Conservation (phyloP, 2,329 filamentous ascomycete species). For the Ophiosphaerella narmari region DNA sequence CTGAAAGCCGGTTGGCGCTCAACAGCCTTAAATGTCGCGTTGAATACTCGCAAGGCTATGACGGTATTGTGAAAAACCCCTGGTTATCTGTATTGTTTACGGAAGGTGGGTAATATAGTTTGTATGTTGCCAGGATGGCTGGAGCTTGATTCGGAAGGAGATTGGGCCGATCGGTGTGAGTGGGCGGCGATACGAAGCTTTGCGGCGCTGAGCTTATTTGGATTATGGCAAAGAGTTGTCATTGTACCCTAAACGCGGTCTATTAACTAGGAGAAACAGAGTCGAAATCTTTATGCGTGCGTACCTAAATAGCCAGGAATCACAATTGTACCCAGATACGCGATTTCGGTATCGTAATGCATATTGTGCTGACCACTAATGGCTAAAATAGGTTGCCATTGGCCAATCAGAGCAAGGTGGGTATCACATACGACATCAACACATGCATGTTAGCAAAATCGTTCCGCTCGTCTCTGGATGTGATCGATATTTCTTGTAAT, state of each 20-base stretch:
- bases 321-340: background rate
- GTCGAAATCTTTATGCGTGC: no score
- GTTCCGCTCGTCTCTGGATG: no score
- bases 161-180: conserved; percentile 20
- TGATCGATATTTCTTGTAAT: no score
- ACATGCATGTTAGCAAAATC: no score
- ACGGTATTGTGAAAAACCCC: conserved; percentile 18
- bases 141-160: conserved; percentile 35
- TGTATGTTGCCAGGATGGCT: conserved; percentile 12
- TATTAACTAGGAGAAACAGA: background rate
- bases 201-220: conserved; percentile 1
- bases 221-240: no score
- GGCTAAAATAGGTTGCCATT: background rate
- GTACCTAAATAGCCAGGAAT: background rate
- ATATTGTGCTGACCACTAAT: background rate
- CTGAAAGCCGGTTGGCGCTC: background rate
- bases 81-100: conserved; percentile 17
- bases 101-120: conserved; percentile 34
- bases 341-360: background rate
- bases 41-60: conserved; percentile 9
- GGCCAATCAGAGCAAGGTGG: background rate
- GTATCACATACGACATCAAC: background rate
- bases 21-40: conserved; percentile 8
- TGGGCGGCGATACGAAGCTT: conserved; percentile 15
- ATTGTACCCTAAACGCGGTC: background rate